Evolutionary conservation across 176 grass and related monocot genomes (phyloP).

Genomic region (Hordeum marinum): DNA sequence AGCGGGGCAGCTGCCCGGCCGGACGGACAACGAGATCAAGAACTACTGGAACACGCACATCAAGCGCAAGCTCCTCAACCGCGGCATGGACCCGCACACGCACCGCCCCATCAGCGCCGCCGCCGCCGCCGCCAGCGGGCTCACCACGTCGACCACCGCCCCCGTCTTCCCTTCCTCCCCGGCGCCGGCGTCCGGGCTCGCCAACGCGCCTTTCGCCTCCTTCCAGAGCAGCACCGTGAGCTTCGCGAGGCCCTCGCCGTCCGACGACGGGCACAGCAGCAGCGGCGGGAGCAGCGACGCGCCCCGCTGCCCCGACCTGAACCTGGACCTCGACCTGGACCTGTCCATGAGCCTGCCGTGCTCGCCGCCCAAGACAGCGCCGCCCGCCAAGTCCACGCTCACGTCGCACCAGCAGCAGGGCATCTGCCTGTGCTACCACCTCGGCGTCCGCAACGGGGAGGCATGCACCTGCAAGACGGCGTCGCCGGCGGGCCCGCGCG

Average conservation of each 20-base stretch:
- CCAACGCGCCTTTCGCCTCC: neutral
- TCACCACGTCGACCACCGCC: conserved; percentile 17
- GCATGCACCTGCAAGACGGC: conserved; percentile 56
- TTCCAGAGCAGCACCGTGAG: conserved; percentile 4
- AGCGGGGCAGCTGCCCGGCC: conserved; percentile 67
- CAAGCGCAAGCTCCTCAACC: conserved; percentile 78
- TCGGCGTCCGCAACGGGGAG: conserved; percentile 51
- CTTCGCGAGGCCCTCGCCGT: neutral
- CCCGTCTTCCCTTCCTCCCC: neutral
- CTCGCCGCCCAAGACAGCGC: conserved; percentile 43
- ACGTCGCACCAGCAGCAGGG: conserved; percentile 12
- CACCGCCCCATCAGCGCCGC: conserved; percentile 48
- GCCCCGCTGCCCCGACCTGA: conserved; percentile 81
- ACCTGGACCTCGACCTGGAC: conserved; percentile 70
- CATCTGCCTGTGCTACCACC: conserved; percentile 76
- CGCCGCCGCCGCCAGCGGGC: neutral
- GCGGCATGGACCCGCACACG: conserved; percentile 80
- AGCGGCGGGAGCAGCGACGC: conserved; percentile 52
- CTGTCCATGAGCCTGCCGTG: conserved; percentile 64
- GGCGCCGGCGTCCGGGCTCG: neutral
- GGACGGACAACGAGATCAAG: conserved; percentile 96
- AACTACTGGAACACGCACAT: conserved; percentile 99
- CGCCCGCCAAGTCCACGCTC: conserved; percentile 18
- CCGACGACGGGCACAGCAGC: conserved; percentile 48
- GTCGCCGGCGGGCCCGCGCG: conserved; percentile 27